Evolutionary conservation across 31 red algal species (phyloP), one percentile per base, ranked within the genome.

Genomic region (Asparagopsis taxiformis): DNA sequence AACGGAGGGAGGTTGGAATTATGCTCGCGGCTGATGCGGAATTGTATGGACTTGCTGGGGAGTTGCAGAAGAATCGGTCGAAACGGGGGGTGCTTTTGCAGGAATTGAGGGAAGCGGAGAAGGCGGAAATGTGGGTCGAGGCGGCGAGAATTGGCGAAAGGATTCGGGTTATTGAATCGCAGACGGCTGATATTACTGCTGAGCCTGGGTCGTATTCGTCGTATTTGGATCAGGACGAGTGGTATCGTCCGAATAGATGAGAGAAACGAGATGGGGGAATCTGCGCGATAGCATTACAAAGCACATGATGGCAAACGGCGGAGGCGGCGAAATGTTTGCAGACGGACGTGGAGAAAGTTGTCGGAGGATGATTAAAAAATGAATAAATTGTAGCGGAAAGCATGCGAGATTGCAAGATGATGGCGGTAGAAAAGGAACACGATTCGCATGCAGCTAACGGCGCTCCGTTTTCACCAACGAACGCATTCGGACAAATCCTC

Each of bases 1-100:
- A 80, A 50, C 39, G 76, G 5, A 57, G 76, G 17, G 76, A 80
- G 24, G 34, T 80, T 29, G 32, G 28, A 19, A 80, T 80, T 31
- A 52, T 8, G 34, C 23, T 80, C 0, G 76, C 76, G 1, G 76
- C 76, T 3, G 76, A 80, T 22, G 38, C 39, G 35, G 53, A 36
- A 1, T 23, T 44, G 59, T 80, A 59, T 49, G 64, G 59, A n/a
- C 16, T 68, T 44, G 76, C 76, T 9, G 76, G 62, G 15, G 22
- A 60, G 33, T 51, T 80, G 31, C 76, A 80, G 41, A 36, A 22
- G 20, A 22, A 39, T 10, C 39, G 76, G 54, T 68, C 50, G 16
- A n/a, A 23, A 15, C 21, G 76, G 29, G 76, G 76, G 9, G 28
- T 11, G 28, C 53, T 80, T 3, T 55, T 57, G 25, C 31, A 26